Evolutionary conservation across 1,284 basidiomycete species (phyloP), one percentile per base, ranked within the genome.

Genomic region (Salmacisia buchloeana): DNA sequence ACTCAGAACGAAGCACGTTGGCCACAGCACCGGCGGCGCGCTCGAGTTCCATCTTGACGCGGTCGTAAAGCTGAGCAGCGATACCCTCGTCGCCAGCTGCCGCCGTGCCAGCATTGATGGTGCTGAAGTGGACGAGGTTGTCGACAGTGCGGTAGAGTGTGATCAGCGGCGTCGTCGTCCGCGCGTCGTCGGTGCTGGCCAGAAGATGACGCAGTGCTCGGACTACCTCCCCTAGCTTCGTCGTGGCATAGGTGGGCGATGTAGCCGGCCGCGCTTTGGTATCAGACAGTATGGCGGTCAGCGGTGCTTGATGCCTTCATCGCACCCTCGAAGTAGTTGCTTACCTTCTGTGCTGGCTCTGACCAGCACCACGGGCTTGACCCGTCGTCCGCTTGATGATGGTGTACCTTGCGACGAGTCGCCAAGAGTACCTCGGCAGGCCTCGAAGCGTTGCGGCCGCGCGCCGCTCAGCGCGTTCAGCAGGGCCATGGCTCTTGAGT

Each of bases 31-130:
- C 68, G 10, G 65, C 69, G 3, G 69, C 71, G 3, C 73, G 62
- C 62, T 76, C 73, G 21, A 73, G 56, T 31, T 73, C 74, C 59
- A 73, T 70, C 73, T 69, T 72, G 61, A 75, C 59, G 13, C 64
- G 52, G 34, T 74, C 71, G 64, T 73, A 76, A 1, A 76, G 66
- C n/a, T n/a, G n/a, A n/a, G n/a, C n/a, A n/a, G n/a, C n/a, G n/a
- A n/a, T n/a, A n/a, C n/a, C n/a, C n/a, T n/a, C n/a, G n/a, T n/a
- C n/a, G n/a, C n/a, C n/a, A 21, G 68, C 67, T 7, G 49, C 49
- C 29, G 49, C 25, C 6, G 41, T 18, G 23, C 23, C 41, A 18
- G 13, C 49, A 15, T 27, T 7, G 49, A 31, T 12, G 25, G 49
- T 9, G 29, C 25, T 23, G 23, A 54, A 12, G 27, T n/a, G 23